Percentiles rank a stretch among this genome's conserved stretches.
phyloP scores from a whole-genome alignment of 1,284 basidiomycete species.

The Gastroboletus turbinatus region DNA sequence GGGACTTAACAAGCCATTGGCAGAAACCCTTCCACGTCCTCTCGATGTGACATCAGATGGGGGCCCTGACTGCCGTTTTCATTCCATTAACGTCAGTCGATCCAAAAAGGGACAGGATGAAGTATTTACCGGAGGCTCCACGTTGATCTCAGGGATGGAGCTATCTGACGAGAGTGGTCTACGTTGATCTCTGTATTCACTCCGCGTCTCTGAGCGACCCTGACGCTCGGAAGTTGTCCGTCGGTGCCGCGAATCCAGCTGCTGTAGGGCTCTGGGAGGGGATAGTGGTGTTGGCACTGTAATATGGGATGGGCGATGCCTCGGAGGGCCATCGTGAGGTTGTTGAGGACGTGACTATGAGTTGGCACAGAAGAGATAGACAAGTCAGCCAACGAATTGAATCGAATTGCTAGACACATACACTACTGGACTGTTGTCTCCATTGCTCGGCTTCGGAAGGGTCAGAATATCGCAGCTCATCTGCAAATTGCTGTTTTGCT shows the following conservation, averaged over 20 bases:
- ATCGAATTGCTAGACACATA: constrained; percentile 14
- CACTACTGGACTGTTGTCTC: constrained; percentile 33
- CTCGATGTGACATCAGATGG: constrained; percentile 36
- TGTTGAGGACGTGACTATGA: constrained; percentile 24
- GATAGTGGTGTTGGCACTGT: constrained; percentile 32
- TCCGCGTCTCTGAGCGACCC: constrained; percentile 25
- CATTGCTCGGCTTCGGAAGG: constrained; percentile 38
- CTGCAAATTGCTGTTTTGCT: constrained; percentile 30
- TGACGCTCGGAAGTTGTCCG: constrained; percentile 29
- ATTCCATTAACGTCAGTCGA: constrained; percentile 16
- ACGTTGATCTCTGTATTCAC: constrained; percentile 22
- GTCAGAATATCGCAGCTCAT: constrained; percentile 39
- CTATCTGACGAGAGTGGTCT: constrained; percentile 33
- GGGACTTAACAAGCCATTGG: constrained; percentile 28
- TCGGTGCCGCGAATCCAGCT: constrained; percentile 18
- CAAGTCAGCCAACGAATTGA: constrained; percentile 1
- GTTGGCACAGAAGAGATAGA: neutral
- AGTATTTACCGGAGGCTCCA: constrained; percentile 32
- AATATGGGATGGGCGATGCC: constrained; percentile 22
- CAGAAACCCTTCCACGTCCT: constrained; percentile 16
- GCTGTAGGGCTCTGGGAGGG: constrained; percentile 24
- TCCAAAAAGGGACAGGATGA: constrained; percentile 7
- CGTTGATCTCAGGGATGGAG: constrained; percentile 35
- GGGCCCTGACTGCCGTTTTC: constrained; percentile 28
- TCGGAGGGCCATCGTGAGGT: constrained; percentile 7